phyloP scores from a whole-genome alignment of 23 red algal genomes.

The Gracilaria domingensis region DNA sequence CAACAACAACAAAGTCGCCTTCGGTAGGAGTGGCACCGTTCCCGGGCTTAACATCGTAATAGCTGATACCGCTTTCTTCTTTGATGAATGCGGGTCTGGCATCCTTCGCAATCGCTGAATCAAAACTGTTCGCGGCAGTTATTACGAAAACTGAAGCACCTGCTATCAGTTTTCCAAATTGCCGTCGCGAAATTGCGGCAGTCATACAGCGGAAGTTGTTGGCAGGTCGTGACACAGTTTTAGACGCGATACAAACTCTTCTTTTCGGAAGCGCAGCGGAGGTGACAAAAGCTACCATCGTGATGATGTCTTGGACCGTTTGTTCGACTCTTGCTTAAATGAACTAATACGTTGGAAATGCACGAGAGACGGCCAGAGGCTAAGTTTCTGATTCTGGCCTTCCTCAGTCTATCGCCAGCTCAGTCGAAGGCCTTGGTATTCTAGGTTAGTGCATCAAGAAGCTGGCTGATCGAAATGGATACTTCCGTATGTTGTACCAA shows the following conservation, averaged over 20 bases:
- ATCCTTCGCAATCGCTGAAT: conserved; percentile 15
- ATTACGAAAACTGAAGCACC: conserved; percentile 20
- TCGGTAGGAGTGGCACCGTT: conserved; percentile 55
- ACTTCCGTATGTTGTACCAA: too few species aligned
- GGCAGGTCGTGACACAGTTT: background rate
- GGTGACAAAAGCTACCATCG: conserved; percentile 10
- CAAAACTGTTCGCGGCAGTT: background rate
- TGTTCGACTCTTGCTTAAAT: too few species aligned
- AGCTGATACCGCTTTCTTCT: conserved; percentile 76
- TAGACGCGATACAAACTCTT: background rate
- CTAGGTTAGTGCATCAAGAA: too few species aligned
- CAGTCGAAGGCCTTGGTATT: too few species aligned
- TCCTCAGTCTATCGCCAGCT: too few species aligned
- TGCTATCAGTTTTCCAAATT: conserved; percentile 32
- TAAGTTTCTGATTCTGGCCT: too few species aligned
- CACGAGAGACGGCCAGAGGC: too few species aligned
- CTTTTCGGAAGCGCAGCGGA: background rate
- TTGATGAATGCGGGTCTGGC: conserved; percentile 47
- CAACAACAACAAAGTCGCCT: conserved; percentile 69
- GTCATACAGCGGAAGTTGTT: background rate
- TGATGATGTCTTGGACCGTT: too few species aligned
- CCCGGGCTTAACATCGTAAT: conserved; percentile 77
- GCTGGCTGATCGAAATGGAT: too few species aligned
- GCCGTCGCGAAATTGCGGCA: conserved; percentile 28
- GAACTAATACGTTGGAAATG: too few species aligned